A percentile compares a stretch with the other conserved stretches of the same genome.
phyloP scores from a whole-genome alignment of 2,329 filamentous ascomycete species.

The Pseudogymnoascus sp. region DNA sequence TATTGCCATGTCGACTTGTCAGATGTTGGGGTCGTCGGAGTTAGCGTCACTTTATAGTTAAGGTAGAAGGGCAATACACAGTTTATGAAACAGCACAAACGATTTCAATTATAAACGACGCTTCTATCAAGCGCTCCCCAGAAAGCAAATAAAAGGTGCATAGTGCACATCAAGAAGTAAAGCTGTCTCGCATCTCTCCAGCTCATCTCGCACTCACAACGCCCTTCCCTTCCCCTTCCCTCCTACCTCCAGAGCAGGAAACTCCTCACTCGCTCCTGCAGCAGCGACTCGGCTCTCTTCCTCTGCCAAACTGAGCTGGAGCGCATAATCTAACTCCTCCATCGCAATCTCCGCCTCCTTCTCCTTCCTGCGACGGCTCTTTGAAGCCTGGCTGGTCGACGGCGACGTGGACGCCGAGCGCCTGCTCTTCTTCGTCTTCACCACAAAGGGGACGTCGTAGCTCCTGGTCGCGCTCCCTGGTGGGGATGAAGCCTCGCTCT shows the following conservation, averaged over 20 bases:
- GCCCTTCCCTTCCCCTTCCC: conserved; percentile 38
- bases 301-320: conserved; percentile 54
- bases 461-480: conserved; percentile 34
- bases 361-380: conserved; percentile 13
- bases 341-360: conserved; percentile 28
- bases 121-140: not conserved
- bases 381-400: conserved; percentile 28
- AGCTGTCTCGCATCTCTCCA: not conserved
- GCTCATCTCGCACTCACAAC: not conserved
- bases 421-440: conserved; percentile 39
- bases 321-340: conserved; percentile 53
- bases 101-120: not conserved
- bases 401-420: conserved; percentile 31
- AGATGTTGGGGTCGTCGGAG: too few relatives aligned
- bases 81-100: not conserved
- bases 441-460: conserved; percentile 45
- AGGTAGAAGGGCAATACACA: not conserved
- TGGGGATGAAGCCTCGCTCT: conserved; percentile 44
- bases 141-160: not conserved
- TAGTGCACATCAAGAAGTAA: not conserved
- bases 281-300: conserved; percentile 32
- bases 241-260: conserved; percentile 31
- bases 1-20: too few relatives aligned
- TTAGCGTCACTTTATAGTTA: not conserved
- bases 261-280: conserved; percentile 31